phyloP scores from a whole-genome alignment of 306 rosid genomes.

The Vicia sativa region DNA sequence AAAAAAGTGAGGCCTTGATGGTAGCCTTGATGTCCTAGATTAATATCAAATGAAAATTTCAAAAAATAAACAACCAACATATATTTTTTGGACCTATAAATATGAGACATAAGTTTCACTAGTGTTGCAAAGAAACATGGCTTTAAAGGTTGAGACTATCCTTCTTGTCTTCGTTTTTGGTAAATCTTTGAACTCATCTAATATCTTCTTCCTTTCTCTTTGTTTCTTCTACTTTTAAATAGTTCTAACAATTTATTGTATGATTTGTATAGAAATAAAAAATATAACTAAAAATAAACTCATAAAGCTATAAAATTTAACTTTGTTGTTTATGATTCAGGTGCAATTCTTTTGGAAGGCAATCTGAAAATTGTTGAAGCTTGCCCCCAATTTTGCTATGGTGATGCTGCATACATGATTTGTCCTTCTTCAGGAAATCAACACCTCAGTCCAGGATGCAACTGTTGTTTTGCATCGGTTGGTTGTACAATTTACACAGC shows the following conservation, averaged over 20 bases:
- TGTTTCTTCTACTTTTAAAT: no score
- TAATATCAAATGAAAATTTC: no score
- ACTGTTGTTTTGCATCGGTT: neutral
- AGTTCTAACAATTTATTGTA: no score
- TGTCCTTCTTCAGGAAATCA: neutral
- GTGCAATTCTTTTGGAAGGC: neutral
- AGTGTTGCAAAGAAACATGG: neutral
- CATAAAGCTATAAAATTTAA: no score
- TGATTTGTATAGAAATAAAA: no score
- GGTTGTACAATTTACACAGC: neutral
- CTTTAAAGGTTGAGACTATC: neutral
- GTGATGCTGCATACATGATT: neutral
- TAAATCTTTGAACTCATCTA: neutral
- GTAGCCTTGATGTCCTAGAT: no score
- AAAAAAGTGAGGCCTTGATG: no score
- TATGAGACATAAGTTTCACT: neutral
- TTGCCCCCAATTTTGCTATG: conserved; percentile 30
- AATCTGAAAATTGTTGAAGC: conserved; percentile 11
- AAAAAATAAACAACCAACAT: no score
- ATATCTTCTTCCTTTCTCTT: neutral
- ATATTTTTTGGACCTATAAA: neutral
- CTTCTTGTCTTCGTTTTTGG: neutral
- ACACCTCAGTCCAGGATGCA: neutral
- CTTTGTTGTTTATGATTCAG: no score
- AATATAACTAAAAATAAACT: no score